Conservation (phyloP, 2,329 filamentous ascomycete species). For the Sarocladium kiliense region DNA sequence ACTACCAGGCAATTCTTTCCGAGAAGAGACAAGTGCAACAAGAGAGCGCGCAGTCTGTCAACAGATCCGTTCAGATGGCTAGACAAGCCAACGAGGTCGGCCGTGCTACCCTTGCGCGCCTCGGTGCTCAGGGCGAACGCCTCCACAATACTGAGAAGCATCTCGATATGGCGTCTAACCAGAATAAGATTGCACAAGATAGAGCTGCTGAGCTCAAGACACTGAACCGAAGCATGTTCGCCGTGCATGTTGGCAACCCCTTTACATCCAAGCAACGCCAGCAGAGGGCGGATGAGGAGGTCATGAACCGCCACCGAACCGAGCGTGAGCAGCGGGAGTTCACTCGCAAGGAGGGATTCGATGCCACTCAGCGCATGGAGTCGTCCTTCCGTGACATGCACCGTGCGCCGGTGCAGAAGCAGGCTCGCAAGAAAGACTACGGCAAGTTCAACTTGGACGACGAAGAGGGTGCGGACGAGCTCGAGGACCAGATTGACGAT, state of each 20-base stretch:
- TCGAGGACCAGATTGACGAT: slow-evolving; percentile 51
- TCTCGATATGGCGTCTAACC: slow-evolving; percentile 71
- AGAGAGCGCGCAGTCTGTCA: slow-evolving; percentile 50
- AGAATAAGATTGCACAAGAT: slow-evolving; percentile 72
- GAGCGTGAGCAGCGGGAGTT: slow-evolving; percentile 63
- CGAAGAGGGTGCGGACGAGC: slow-evolving; percentile 47
- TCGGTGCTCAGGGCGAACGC: slow-evolving; percentile 74
- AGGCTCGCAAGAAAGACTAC: slow-evolving; percentile 34
- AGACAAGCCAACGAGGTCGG: slow-evolving; percentile 50
- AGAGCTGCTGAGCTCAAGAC: slow-evolving; percentile 79
- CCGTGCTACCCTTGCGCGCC: slow-evolving; percentile 63
- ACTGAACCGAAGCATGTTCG: slow-evolving; percentile 87
- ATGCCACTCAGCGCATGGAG: slow-evolving; percentile 50
- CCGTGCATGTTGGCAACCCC: slow-evolving; percentile 70
- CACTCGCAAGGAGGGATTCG: slow-evolving; percentile 48
- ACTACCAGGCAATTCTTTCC: slow-evolving; percentile 56
- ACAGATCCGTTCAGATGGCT: slow-evolving; percentile 34
- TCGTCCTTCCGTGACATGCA: slow-evolving; percentile 38
- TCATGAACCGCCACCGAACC: slow-evolving; percentile 62
- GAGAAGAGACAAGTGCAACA: slow-evolving; percentile 66
- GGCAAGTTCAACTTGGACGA: slow-evolving; percentile 75
- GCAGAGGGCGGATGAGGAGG: slow-evolving; percentile 59
- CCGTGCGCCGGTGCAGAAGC: slow-evolving; percentile 19
- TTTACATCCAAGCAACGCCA: slow-evolving; percentile 67
- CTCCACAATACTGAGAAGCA: slow-evolving; percentile 80